Conservation (phyloP, 441 rosid species). For the Mallotus japonicus region DNA sequence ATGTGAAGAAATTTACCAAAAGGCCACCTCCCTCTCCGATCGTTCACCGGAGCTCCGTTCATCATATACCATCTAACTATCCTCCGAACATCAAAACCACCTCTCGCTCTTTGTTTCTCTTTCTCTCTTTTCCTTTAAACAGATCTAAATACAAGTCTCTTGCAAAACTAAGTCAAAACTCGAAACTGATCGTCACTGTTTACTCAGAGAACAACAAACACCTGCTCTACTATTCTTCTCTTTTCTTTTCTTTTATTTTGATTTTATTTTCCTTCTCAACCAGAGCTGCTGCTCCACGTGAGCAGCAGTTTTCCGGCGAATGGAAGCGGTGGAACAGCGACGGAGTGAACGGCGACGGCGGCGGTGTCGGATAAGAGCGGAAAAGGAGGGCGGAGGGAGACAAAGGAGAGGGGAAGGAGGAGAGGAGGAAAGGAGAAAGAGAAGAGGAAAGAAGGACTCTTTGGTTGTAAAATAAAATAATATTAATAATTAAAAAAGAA, state of each 20-base stretch:
- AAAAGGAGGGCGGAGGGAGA: slow-evolving; percentile 26
- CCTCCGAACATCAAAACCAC: slow-evolving; percentile 29
- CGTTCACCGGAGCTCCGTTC: slow-evolving; percentile 73
- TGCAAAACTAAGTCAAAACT: slow-evolving; percentile 18
- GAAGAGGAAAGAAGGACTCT: background rate
- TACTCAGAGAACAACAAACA: background rate
- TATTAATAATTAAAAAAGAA: background rate
- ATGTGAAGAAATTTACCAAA: slow-evolving; percentile 68
- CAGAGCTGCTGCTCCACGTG: no score
- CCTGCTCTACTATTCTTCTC: no score
- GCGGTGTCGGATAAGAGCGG: slow-evolving; percentile 4
- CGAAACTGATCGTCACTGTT: slow-evolving; percentile 12
- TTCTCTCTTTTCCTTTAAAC: slow-evolving; percentile 15
- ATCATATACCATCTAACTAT: slow-evolving; percentile 53
- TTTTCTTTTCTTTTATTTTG: no score
- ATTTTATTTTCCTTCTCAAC: background rate
- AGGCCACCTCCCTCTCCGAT: slow-evolving; percentile 74
- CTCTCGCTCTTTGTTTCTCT: slow-evolving; percentile 12
- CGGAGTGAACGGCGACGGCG: background rate
- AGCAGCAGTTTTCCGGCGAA: slow-evolving; percentile 1
- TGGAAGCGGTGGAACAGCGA: background rate
- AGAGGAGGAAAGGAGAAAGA: slow-evolving; percentile 4
- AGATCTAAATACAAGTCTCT: slow-evolving; percentile 40
- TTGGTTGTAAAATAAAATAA: slow-evolving; percentile 2
- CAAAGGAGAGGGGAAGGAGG: slow-evolving; percentile 8